These are phyloP conservation scores for Zymoseptoria pseudotritici DNA, from an alignment of 2,329 filamentous ascomycete genomes.

Conservation along the genomic window DNA sequence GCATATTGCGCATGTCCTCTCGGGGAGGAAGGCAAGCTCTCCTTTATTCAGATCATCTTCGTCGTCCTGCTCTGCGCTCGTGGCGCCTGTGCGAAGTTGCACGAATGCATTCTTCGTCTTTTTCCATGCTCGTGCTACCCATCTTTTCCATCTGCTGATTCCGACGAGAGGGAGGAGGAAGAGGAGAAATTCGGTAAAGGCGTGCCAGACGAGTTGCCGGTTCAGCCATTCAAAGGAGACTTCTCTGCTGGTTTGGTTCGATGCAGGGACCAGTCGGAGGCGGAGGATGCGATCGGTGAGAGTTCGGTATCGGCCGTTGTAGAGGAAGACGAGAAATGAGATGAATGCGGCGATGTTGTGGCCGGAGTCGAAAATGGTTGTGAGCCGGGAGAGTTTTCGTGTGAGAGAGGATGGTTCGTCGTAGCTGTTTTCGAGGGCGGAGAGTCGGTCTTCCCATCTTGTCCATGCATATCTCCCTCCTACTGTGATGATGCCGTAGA, in stretches of 20 bases:
- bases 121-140: constrained; percentile 80
- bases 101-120: constrained; percentile 59
- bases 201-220: constrained; percentile 96
- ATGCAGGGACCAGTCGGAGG: constrained; percentile 77
- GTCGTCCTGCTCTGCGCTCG: constrained; percentile 38
- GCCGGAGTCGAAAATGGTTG: constrained; percentile 59
- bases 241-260: constrained; percentile 77
- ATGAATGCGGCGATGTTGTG: constrained; percentile 75
- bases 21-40: constrained; percentile 77
- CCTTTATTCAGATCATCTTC: constrained; percentile 40
- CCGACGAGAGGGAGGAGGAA: constrained; percentile 96
- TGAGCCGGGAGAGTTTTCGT: constrained; percentile 57
- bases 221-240: constrained; percentile 98
- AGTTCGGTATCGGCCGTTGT: constrained; percentile 86
- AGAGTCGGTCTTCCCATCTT: constrained; percentile 82
- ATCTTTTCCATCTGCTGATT: constrained; percentile 84
- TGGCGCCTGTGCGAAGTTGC: constrained; percentile 38
- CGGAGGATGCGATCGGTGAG: constrained; percentile 77
- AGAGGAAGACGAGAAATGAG: constrained; percentile 84
- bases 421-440: constrained; percentile 69
- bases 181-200: constrained; percentile 97
- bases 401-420: constrained; percentile 48
- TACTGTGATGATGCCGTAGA: constrained; percentile 80
- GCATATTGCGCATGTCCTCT: constrained; percentile 93
- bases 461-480: constrained; percentile 84